Conservation (phyloP, 768 basidiomycete genomes). For the Naganishia onofrii region DNA sequence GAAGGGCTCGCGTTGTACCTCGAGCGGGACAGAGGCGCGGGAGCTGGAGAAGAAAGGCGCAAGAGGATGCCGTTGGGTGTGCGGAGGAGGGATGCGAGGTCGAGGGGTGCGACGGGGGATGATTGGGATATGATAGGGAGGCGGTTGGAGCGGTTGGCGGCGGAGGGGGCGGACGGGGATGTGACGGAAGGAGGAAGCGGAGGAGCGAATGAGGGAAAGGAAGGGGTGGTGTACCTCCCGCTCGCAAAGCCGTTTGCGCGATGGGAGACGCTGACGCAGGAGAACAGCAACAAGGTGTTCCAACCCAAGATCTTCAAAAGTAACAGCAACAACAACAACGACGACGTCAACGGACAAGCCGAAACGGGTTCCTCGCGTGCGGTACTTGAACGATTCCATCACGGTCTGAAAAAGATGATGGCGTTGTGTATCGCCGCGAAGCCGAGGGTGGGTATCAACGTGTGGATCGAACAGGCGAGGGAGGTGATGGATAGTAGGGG, state of each 20-base stretch:
- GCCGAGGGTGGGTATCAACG: neutral
- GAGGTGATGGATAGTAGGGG: neutral
- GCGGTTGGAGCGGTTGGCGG: neutral
- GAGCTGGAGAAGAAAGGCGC: neutral
- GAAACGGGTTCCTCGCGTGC: neutral
- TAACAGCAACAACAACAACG: neutral
- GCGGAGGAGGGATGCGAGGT: neutral
- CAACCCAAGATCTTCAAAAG: neutral
- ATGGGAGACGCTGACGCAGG: neutral
- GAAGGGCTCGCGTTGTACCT: neutral
- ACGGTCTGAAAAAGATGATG: neutral
- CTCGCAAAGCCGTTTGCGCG: conserved; percentile 5
- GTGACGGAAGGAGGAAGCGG: neutral
- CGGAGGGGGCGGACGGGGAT: too few relatives aligned
- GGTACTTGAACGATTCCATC: neutral
- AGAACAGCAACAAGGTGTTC: neutral
- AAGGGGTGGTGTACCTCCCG: neutral
- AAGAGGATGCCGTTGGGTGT: neutral
- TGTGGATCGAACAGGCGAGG: neutral
- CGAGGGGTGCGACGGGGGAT: neutral
- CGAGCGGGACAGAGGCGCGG: neutral
- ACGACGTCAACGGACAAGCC: too few relatives aligned
- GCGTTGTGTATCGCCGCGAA: neutral
- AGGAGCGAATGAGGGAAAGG: too few relatives aligned
- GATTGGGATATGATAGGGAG: conserved; percentile 5